Base-by-base conservation (phyloP, 139 green algal genomes). In the Closterium sp. region DNA sequence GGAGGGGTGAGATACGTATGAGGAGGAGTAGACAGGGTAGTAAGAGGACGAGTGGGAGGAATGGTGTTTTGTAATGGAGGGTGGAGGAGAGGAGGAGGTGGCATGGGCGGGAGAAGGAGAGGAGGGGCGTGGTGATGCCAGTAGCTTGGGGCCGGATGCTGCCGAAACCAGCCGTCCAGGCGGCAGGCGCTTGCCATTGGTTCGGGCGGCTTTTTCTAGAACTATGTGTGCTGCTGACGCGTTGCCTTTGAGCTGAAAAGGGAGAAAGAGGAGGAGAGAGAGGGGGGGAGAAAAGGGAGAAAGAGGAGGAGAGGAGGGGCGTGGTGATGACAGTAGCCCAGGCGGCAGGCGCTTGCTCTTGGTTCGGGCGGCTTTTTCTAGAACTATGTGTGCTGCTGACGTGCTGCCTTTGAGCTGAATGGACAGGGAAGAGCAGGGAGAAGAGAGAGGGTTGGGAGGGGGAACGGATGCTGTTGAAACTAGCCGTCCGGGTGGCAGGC, bases 201-300 rank as follows among this genome's bases (percentile, higher is more conserved):
- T 32, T 88, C 28, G 22, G 17, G 89, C 89, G 3, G 88, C 62
- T 38, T 45, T 88, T 88, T 92, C 50, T 19, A 92, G 62, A 4
- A 92, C 9, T 3, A 21, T 19, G 31, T 42, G 19, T 31, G 89
- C 89, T 45, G 27, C 89, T 45, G 24, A 22, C 34, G 9, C 13
- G 89, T 92, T 45, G 9, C 89, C 89, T n/a, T 92, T 87, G 19
- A 92, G 38, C 89, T 88, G 50, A n/a, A 9, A n/a, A n/a, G n/a
- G n/a, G n/a, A n/a, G n/a, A n/a, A n/a, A n/a, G n/a, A 9, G 24
- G 27, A 29, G 24, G 79, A n/a, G 11, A 86, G 79, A 86, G 79
- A 86, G 79, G 79, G 79, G 27, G 79, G n/a, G n/a, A n/a, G n/a
- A n/a, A n/a, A 62, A 7, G 42, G 7, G n/a, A n/a, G n/a, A n/a